Conservation (phyloP, 768 basidiomycete species). For the Paxillus involutus region DNA sequence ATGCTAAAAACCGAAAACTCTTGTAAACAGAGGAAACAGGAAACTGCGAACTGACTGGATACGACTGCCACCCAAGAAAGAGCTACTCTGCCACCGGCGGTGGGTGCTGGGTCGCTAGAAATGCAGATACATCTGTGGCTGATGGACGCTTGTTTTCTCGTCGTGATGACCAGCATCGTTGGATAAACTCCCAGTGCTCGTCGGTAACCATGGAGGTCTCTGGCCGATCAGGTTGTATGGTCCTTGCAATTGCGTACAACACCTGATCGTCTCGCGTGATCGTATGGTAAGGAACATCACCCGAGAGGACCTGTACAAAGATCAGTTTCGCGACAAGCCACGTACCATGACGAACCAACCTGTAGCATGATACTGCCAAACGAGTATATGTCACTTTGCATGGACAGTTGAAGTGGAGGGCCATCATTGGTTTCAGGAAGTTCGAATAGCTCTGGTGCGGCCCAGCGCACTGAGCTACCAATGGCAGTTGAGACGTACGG, state of each 20-base stretch:
- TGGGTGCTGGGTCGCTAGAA: no score
- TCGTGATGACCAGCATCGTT: slow-evolving; percentile 25
- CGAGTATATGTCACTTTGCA: slow-evolving; percentile 43
- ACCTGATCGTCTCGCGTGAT: slow-evolving; percentile 25
- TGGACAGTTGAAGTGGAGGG: slow-evolving; percentile 9
- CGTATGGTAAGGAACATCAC: slow-evolving; percentile 22
- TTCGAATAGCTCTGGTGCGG: slow-evolving; percentile 41
- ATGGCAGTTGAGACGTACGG: slow-evolving; percentile 31
- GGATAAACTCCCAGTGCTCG: slow-evolving; percentile 18
- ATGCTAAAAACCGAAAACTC: no score
- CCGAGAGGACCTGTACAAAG: slow-evolving; percentile 25
- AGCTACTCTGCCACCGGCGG: no score
- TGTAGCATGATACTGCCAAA: slow-evolving; percentile 35
- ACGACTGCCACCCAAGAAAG: no score
- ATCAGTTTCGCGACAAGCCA: not conserved
- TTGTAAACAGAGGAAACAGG: no score
- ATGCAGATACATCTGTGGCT: no score
- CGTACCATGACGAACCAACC: slow-evolving; percentile 11
- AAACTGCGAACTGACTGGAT: no score
- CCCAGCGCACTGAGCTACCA: slow-evolving; percentile 49
- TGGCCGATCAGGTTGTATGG: slow-evolving; percentile 11
- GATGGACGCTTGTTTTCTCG: slow-evolving; percentile 2
- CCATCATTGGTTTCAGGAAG: slow-evolving; percentile 25
- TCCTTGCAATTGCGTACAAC: slow-evolving; percentile 15
- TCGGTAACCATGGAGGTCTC: slow-evolving; percentile 1